Percentiles rank a stretch among this genome's conserved stretches.
Conservation (phyloP, 2,329 filamentous ascomycete genomes). For the Lasiodiplodia sp. region DNA sequence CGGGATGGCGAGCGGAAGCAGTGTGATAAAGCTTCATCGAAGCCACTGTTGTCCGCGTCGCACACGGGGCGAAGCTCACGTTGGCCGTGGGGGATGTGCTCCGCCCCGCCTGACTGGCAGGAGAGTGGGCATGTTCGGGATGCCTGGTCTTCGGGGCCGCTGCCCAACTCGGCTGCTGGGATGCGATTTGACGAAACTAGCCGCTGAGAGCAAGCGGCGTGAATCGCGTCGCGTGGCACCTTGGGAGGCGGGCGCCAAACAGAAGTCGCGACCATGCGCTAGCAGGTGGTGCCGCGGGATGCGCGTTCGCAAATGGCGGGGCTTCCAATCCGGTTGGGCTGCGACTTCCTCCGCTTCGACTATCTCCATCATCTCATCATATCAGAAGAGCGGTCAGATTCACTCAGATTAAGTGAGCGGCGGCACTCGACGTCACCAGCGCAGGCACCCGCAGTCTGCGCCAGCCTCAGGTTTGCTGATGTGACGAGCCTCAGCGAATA, state of each 20-base stretch:
- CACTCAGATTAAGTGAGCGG: background rate
- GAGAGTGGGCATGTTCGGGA: slow-evolving; percentile 4
- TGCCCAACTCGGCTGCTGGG: slow-evolving; percentile 11
- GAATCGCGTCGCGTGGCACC: slow-evolving; percentile 16
- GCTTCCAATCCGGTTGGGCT: slow-evolving; percentile 14
- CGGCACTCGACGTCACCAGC: slow-evolving; percentile 2
- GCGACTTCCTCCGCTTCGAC: background rate
- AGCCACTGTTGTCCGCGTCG: no score
- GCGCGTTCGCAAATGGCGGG: slow-evolving; percentile 19
- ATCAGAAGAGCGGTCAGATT: slow-evolving; percentile 11
- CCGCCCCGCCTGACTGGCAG: slow-evolving; percentile 13
- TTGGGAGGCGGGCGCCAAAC: slow-evolving; percentile 23
- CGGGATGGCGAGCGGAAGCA: background rate
- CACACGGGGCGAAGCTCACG: background rate
- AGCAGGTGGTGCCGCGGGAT: slow-evolving; percentile 16
- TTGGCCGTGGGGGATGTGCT: slow-evolving; percentile 6
- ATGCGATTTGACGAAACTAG: slow-evolving; percentile 11
- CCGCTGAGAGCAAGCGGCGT: background rate
- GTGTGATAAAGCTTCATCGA: background rate
- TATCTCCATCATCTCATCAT: background rate
- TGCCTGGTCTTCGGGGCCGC: slow-evolving; percentile 13
- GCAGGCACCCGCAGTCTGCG: background rate
- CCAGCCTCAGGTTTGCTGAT: background rate
- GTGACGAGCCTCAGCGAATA: background rate
- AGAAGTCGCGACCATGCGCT: background rate